Percentiles rank a stretch among this genome's conserved stretches.
phyloP scores from a whole-genome alignment of 495 filamentous ascomycete genomes.

The Peziza echinospora region DNA sequence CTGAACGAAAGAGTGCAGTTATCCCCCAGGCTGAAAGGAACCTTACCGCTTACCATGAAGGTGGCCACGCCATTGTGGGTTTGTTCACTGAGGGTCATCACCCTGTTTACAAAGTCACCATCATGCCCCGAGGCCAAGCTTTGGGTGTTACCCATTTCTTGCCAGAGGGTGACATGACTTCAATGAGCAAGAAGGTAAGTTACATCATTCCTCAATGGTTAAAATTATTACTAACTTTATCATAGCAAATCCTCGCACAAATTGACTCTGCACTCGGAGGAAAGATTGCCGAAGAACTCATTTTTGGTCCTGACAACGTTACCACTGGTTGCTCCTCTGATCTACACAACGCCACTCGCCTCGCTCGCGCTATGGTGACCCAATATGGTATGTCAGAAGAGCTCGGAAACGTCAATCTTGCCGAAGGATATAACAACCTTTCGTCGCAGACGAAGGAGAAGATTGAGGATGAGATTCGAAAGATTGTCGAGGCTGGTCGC shows the following conservation, averaged over 20 bases:
- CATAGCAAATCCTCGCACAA: conserved; percentile 38
- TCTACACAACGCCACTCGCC: conserved; percentile 52
- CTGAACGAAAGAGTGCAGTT: conserved; percentile 67
- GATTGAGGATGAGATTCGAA: conserved; percentile 71
- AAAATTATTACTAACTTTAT: not conserved
- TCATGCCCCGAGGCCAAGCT: conserved; percentile 70
- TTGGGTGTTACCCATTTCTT: conserved; percentile 69
- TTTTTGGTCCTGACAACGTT: conserved; percentile 71
- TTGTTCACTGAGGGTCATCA: conserved; percentile 49
- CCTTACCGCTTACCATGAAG: conserved; percentile 93
- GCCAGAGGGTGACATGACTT: conserved; percentile 77
- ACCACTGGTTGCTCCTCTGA: conserved; percentile 64
- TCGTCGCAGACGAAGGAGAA: conserved; percentile 63
- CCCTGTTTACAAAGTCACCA: conserved; percentile 87
- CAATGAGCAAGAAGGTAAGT: conserved; percentile 35
- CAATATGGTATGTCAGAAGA: conserved; percentile 68
- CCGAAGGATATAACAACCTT: conserved; percentile 52
- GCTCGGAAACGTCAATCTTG: conserved; percentile 75
- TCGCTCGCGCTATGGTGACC: conserved; percentile 71
- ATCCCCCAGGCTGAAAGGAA: conserved; percentile 70
- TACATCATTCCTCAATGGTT: conserved; percentile 11
- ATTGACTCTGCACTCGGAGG: conserved; percentile 79
- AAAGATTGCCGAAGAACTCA: conserved; percentile 81
- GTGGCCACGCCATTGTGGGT: conserved; percentile 76
- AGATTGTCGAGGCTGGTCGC: conserved; percentile 61